A percentile compares a stretch with the other conserved stretches of the same genome.
Evolutionary conservation across 2,329 filamentous ascomycete species (phyloP).

Genomic region (Onygenales sp.): DNA sequence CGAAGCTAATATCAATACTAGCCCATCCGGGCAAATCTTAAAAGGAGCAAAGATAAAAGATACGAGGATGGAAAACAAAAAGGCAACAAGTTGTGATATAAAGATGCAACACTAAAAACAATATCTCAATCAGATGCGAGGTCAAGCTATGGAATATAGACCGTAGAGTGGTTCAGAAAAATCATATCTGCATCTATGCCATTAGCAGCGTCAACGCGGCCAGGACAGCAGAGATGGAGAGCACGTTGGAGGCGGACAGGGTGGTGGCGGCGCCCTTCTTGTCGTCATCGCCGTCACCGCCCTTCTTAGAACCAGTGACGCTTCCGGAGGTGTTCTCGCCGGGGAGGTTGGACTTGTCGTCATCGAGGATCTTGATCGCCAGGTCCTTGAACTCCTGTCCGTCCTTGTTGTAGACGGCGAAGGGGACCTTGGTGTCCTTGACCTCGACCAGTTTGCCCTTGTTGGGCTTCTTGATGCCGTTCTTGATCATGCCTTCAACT

Average conservation of each 20-base stretch:
- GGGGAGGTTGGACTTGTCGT: constrained; percentile 49
- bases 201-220: constrained; percentile 6
- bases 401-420: constrained; percentile 47
- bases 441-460: constrained; percentile 56
- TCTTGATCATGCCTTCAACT: constrained; percentile 62
- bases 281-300: neutral
- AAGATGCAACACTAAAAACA: neutral
- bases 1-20: no score
- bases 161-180: neutral
- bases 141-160: neutral
- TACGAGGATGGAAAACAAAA: neutral
- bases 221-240: constrained; percentile 3
- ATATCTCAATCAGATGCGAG: neutral
- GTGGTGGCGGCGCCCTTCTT: constrained; percentile 10
- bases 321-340: constrained; percentile 29
- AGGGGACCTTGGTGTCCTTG: constrained; percentile 44
- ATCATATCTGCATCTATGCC: neutral
- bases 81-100: neutral
- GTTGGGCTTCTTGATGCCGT: constrained; percentile 59
- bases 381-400: constrained; percentile 54
- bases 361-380: constrained; percentile 45
- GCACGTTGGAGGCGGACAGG: constrained; percentile 6
- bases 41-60: neutral
- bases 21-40: no score
- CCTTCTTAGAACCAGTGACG: constrained; percentile 12